Evolutionary conservation across 331 rosid species (phyloP).

Genomic region (Stylosanthes scabra): DNA sequence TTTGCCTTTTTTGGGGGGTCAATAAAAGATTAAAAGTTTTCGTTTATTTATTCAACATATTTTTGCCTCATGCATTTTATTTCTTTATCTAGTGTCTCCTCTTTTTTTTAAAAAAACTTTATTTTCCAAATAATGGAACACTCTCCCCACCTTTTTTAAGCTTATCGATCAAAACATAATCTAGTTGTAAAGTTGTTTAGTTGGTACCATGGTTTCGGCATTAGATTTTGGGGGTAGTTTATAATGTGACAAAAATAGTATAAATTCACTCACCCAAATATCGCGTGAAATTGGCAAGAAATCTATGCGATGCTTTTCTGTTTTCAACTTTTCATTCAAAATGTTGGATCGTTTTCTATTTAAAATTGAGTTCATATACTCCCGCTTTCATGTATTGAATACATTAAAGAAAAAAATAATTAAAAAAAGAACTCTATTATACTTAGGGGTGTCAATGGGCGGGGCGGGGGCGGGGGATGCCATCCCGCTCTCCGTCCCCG

Average conservation of each 20-base stretch:
- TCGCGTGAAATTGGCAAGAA: neutral
- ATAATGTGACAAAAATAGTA: too few species aligned
- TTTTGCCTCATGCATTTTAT: neutral
- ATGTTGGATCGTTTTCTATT: neutral
- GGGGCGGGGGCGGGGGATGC: too few species aligned
- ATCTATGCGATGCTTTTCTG: neutral
- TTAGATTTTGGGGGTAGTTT: too few species aligned
- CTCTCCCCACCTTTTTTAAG: too few species aligned
- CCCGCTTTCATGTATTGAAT: too few species aligned
- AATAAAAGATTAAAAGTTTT: too few species aligned
- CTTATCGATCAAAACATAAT: too few species aligned
- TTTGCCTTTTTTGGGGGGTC: neutral
- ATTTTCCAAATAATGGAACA: neutral
- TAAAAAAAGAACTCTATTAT: too few species aligned
- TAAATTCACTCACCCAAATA: neutral
- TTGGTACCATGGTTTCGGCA: too few species aligned
- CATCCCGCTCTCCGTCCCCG: too few species aligned
- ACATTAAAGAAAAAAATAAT: too few species aligned
- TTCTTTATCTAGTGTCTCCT: neutral
- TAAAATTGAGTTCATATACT: neutral
- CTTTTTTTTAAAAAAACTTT: neutral
- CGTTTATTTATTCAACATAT: neutral
- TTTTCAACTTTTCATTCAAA: conserved; percentile 5
- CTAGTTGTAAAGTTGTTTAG: neutral
- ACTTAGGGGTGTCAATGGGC: too few species aligned